Evolutionary conservation across 345 rosid genomes (phyloP).

Genomic region (Erodium maritimum): DNA sequence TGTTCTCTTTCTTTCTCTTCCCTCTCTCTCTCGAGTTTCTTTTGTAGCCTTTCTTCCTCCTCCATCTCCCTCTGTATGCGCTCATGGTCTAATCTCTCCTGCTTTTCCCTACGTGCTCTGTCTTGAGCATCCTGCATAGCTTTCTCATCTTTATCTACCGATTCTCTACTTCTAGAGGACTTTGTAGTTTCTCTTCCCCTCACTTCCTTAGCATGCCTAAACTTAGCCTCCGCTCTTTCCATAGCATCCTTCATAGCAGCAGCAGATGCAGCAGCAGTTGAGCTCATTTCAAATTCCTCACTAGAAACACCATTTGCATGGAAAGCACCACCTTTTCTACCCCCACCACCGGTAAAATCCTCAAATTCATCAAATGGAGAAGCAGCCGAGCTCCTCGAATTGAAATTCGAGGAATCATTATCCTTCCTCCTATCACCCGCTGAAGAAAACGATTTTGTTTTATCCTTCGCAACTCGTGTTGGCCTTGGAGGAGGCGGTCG

Average conservation of each 20-base stretch:
- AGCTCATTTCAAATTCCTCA: slow-evolving; percentile 22
- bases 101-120: slow-evolving; percentile 22
- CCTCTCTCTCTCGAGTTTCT: slow-evolving; percentile 23
- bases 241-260: slow-evolving; percentile 46
- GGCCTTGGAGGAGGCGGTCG: slow-evolving; percentile 41
- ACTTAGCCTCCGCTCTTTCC: slow-evolving; percentile 42
- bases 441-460: slow-evolving; percentile 6
- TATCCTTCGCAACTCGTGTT: slow-evolving; percentile 6
- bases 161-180: slow-evolving; percentile 27
- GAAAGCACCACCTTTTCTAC: slow-evolving; percentile 13
- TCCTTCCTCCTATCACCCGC: slow-evolving; percentile 9
- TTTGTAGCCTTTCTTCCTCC: slow-evolving; percentile 31
- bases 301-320: slow-evolving; percentile 15
- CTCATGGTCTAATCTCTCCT: slow-evolving; percentile 18
- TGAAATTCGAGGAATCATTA: slow-evolving; percentile 12
- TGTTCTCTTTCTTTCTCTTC: slow-evolving; percentile 32
- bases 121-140: slow-evolving; percentile 21
- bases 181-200: slow-evolving; percentile 27
- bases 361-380: slow-evolving; percentile 24
- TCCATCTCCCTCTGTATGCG: slow-evolving; percentile 16
- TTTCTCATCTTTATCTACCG: slow-evolving; percentile 19
- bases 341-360: slow-evolving; percentile 19
- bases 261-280: slow-evolving; percentile 27
- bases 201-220: slow-evolving; percentile 22
- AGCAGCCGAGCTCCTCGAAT: slow-evolving; percentile 12